Evolutionary conservation across 129 eudicot species (phyloP).

Genomic region (Centrapalus pauciflorus): DNA sequence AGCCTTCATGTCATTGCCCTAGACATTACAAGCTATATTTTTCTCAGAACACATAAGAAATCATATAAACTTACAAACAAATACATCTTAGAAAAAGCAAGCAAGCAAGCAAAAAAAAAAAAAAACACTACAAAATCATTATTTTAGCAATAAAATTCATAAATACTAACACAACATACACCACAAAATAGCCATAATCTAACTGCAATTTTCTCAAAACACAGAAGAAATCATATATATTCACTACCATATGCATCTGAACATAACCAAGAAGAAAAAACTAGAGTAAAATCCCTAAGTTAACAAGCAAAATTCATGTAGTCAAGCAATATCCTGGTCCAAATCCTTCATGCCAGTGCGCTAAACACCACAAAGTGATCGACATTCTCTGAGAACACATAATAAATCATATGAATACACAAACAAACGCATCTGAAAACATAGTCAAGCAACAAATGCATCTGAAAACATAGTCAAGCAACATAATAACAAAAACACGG

Average conservation of each 20-base stretch:
- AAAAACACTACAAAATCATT: no score
- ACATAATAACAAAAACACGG: not conserved
- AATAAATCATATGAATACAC: not conserved
- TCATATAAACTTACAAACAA: not conserved
- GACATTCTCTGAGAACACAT: not conserved
- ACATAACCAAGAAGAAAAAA: not conserved
- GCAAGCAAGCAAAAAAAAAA: no score
- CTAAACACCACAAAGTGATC: slow-evolving; percentile 5
- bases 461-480: not conserved
- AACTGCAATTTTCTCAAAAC: not conserved
- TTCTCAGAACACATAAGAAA: not conserved
- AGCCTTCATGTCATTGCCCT: slow-evolving; percentile 2
- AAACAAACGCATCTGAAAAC: not conserved
- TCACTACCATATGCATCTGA: not conserved
- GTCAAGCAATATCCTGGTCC: not conserved
- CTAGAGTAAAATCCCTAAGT: slow-evolving; percentile 7
- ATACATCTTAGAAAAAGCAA: not conserved
- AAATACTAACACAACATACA: no score
- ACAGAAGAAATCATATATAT: not conserved
- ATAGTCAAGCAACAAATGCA: slow-evolving; percentile 4
- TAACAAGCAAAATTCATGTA: not conserved
- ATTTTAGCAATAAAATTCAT: no score
- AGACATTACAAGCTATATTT: not conserved
- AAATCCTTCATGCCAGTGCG: slow-evolving; percentile 9
- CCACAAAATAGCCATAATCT: not conserved